Percentiles rank a stretch among this genome's conserved stretches.
Evolutionary conservation across 2,329 filamentous ascomycete species (phyloP).

Genomic region (Verticillium isaacii): DNA sequence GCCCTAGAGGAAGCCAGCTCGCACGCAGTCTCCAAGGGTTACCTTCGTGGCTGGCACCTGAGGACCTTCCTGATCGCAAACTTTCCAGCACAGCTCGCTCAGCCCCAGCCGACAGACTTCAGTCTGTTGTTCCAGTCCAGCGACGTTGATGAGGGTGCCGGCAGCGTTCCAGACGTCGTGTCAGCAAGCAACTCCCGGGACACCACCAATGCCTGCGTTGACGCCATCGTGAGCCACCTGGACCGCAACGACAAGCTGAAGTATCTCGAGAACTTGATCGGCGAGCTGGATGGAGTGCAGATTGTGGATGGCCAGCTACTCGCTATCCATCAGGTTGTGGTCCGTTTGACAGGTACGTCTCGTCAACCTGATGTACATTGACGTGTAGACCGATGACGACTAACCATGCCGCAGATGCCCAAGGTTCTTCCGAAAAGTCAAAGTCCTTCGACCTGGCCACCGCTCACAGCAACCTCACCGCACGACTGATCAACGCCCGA

Average conservation of each 20-base stretch:
- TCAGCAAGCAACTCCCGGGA: conserved; percentile 4
- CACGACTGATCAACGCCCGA: conserved; percentile 22
- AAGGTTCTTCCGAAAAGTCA: conserved; percentile 6
- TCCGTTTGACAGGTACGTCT: conserved; percentile 31
- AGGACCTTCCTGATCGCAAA: conserved; percentile 36
- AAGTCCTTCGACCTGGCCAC: conserved; percentile 31
- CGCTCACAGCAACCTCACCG: conserved; percentile 35
- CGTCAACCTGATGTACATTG: not conserved
- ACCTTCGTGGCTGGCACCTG: conserved; percentile 39
- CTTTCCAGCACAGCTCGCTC: conserved; percentile 24
- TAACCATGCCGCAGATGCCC: conserved; percentile 4
- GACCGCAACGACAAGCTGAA: conserved; percentile 24
- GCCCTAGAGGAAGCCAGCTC: conserved; percentile 29
- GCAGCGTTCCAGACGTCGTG: conserved; percentile 3
- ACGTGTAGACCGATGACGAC: not conserved
- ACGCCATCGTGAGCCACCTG: conserved; percentile 25
- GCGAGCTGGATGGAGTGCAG: conserved; percentile 21
- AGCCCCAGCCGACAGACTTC: conserved; percentile 27
- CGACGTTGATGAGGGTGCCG: not conserved
- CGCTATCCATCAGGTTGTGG: conserved; percentile 37
- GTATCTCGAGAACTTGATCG: conserved; percentile 34
- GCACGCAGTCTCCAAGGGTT: conserved; percentile 26
- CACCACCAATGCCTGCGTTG: conserved; percentile 25
- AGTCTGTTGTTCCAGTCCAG: conserved; percentile 10
- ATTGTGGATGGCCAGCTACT: conserved; percentile 34